These are phyloP conservation scores for Phyllosticta citrichinensis DNA, from an alignment of 2,329 filamentous ascomycete genomes.

Conservation along the genomic window DNA sequence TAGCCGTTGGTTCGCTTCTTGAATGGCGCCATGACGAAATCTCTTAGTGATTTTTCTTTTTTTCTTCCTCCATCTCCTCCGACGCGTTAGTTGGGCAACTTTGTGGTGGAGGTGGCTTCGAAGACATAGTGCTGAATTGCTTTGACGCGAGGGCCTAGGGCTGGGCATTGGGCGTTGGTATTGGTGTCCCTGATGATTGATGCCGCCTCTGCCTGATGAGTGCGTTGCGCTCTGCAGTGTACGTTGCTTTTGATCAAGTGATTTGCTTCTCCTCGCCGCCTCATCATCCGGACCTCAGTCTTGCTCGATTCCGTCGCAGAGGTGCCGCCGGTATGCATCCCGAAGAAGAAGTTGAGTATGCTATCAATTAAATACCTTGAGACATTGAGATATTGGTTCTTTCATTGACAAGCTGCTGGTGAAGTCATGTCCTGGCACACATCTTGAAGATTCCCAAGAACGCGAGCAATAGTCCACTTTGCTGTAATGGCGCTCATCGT, in stretches of 20 bases:
- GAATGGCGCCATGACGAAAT: neutral
- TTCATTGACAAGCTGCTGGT: too few species aligned
- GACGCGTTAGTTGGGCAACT: neutral
- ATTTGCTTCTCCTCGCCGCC: neutral
- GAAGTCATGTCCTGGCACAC: too few species aligned
- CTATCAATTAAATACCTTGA: too few species aligned
- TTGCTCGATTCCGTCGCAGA: neutral
- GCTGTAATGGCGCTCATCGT: neutral
- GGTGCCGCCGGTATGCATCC: too few species aligned
- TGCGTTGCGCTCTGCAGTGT: neutral
- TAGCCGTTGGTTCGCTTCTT: neutral
- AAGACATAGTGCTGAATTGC: neutral
- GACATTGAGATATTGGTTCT: too few species aligned
- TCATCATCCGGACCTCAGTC: neutral
- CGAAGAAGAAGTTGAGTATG: too few species aligned
- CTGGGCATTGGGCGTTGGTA: too few species aligned
- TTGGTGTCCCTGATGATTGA: neutral
- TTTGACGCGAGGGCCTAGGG: too few species aligned
- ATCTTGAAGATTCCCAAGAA: too few species aligned
- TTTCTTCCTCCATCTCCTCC: neutral
- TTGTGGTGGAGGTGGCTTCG: neutral
- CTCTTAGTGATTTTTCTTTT: neutral
- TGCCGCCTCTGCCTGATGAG: neutral
- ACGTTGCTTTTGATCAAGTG: neutral
- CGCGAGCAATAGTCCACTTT: too few species aligned